A percentile compares a stretch with the other conserved stretches of the same genome.
These are phyloP conservation scores for Sclerotinia minor DNA, from an alignment of 2,329 filamentous ascomycete genomes.

Conservation along the genomic window DNA sequence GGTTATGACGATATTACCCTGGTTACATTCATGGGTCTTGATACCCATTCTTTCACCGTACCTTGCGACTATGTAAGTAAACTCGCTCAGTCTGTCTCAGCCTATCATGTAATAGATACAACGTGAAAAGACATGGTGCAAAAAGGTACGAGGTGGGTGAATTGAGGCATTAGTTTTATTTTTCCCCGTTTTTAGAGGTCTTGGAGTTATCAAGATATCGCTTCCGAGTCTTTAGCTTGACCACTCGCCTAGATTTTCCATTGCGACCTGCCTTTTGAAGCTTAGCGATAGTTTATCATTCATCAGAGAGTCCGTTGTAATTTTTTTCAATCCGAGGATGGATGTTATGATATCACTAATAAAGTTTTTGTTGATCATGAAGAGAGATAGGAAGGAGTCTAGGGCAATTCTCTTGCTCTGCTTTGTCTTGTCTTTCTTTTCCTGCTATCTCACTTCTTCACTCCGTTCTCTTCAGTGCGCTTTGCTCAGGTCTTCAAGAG, in stretches of 20 bases:
- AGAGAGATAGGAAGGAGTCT: conserved; percentile 3
- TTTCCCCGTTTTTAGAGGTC: conserved; percentile 16
- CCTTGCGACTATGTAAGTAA: conserved; percentile 6
- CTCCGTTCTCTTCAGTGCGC: background rate
- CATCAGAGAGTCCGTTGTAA: background rate
- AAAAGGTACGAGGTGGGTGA: conserved; percentile 9
- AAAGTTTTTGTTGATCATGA: background rate
- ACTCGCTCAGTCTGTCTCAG: background rate
- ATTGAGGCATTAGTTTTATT: background rate
- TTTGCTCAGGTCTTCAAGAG: background rate
- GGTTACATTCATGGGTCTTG: background rate
- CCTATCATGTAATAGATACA: background rate
- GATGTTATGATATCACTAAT: conserved; percentile 3
- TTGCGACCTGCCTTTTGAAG: conserved; percentile 15
- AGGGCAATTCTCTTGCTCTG: background rate
- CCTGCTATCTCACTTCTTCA: background rate
- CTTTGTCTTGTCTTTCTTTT: background rate
- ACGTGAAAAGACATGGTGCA: background rate
- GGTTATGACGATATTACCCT: conserved; percentile 17
- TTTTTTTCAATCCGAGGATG: background rate
- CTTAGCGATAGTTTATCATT: background rate
- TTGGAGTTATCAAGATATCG: background rate
- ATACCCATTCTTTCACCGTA: background rate
- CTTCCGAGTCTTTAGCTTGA: conserved; percentile 5
- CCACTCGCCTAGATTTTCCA: background rate